Percentiles rank a stretch among this genome's conserved stretches.
These are phyloP conservation scores for Kwoniella sp. DNA, from an alignment of 768 basidiomycete species.

Conservation along the genomic window DNA sequence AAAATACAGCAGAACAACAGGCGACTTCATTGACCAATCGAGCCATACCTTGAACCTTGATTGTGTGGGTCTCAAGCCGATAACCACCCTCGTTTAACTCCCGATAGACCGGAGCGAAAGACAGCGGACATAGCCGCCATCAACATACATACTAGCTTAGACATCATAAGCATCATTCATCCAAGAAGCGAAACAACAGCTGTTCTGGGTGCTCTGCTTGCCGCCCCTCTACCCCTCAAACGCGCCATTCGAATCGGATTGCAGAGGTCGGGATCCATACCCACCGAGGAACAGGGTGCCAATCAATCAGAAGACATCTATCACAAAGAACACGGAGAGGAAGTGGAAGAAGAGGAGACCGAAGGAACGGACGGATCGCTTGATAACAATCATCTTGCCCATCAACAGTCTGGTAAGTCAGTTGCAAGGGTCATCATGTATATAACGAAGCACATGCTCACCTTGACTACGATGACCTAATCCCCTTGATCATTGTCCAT, in stretches of 20 bases:
- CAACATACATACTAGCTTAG: neutral
- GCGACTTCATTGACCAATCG: neutral
- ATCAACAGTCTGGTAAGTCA: neutral
- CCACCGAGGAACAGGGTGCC: neutral
- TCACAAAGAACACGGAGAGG: neutral
- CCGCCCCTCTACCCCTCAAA: neutral
- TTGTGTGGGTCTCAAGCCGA: neutral
- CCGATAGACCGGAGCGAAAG: neutral
- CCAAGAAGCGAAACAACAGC: no score
- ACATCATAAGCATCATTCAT: slow-evolving; percentile 2
- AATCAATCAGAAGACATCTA: neutral
- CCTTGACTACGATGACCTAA: no score
- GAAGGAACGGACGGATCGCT: slow-evolving; percentile 3
- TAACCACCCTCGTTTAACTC: neutral
- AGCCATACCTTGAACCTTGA: neutral
- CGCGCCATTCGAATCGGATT: neutral
- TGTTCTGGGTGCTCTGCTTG: neutral
- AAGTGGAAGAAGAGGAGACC: neutral
- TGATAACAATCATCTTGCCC: neutral
- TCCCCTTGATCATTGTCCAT: neutral
- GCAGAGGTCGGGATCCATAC: neutral
- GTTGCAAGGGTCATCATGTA: no score
- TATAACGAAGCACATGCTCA: neutral
- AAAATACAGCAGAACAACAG: neutral
- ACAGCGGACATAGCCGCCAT: slow-evolving; percentile 10